Percentiles rank a stretch among this genome's conserved stretches.
phyloP scores from a whole-genome alignment of 768 basidiomycete genomes.

The Paxillus rubicundulus region DNA sequence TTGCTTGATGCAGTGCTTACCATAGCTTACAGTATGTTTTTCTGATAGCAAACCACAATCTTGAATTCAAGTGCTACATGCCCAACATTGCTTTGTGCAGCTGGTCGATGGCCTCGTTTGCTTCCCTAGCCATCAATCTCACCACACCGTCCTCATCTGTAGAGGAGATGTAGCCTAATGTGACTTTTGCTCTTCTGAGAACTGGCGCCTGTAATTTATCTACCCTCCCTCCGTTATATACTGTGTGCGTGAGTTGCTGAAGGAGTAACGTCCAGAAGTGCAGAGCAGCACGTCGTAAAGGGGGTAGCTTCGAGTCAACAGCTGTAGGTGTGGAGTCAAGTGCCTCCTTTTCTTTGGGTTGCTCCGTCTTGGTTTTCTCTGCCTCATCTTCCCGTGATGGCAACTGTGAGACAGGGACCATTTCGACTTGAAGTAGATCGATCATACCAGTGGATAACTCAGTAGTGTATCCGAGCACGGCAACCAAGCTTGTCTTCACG shows the following conservation, averaged over 20 bases:
- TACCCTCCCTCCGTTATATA: constrained; percentile 40
- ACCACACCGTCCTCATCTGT: constrained; percentile 74
- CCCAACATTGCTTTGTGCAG: constrained; percentile 46
- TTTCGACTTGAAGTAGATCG: constrained; percentile 73
- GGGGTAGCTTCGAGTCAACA: constrained; percentile 62
- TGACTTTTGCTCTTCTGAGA: constrained; percentile 52
- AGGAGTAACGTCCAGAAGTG: constrained; percentile 74
- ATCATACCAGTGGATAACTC: constrained; percentile 68
- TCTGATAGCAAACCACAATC: neutral
- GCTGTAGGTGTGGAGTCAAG: constrained; percentile 61
- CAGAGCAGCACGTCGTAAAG: constrained; percentile 82
- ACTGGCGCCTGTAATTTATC: constrained; percentile 28
- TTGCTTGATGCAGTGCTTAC: neutral
- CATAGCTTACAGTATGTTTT: neutral
- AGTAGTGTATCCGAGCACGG: constrained; percentile 58
- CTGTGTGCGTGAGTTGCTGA: constrained; percentile 51
- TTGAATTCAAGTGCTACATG: constrained; percentile 7
- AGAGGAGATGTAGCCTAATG: constrained; percentile 64
- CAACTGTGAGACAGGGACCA: constrained; percentile 27
- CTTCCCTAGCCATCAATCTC: constrained; percentile 74
- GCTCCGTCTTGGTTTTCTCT: constrained; percentile 2
- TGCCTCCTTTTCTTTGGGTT: constrained; percentile 7
- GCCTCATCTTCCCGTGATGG: constrained; percentile 17
- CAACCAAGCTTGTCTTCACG: constrained; percentile 58
- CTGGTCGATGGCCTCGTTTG: constrained; percentile 50